phyloP scores from a whole-genome alignment of 352 stramenopile genomes.

The Saprolegnia diclina region DNA sequence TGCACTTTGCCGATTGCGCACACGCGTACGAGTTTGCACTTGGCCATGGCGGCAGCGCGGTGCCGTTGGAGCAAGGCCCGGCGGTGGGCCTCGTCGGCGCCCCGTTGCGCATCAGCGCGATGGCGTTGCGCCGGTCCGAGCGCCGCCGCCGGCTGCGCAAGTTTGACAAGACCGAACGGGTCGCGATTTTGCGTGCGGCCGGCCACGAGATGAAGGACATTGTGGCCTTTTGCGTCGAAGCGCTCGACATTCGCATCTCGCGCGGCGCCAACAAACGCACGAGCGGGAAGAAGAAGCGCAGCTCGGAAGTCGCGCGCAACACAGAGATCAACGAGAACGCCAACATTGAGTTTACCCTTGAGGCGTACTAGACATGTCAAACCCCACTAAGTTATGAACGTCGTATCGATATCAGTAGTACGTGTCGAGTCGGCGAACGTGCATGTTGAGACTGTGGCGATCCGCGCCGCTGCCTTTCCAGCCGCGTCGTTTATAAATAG shows the following conservation, averaged over 20 bases:
- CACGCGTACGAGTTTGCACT: constrained; percentile 16
- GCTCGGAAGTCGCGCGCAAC: constrained; percentile 4
- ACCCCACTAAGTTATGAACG: background rate
- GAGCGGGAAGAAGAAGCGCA: background rate
- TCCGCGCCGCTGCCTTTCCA: no score
- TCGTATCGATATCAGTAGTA: no score
- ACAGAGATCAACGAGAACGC: constrained; percentile 23
- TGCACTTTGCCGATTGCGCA: constrained; percentile 8
- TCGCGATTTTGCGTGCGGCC: constrained; percentile 7
- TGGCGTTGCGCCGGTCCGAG: background rate
- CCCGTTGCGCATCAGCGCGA: background rate
- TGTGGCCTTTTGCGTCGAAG: constrained; percentile 25
- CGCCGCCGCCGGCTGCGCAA: background rate
- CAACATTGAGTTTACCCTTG: constrained; percentile 14
- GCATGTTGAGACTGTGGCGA: no score
- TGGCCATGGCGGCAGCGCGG: background rate
- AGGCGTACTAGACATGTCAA: background rate
- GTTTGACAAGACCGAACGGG: background rate
- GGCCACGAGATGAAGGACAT: constrained; percentile 23
- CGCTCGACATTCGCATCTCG: constrained; percentile 23
- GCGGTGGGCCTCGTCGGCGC: constrained; percentile 16
- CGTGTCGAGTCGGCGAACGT: no score
- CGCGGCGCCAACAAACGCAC: background rate
- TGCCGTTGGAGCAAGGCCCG: constrained; percentile 8
- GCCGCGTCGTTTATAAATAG: no score